Base-by-base conservation (phyloP, 805 yeast genomes). In the Pichia manshurica region DNA sequence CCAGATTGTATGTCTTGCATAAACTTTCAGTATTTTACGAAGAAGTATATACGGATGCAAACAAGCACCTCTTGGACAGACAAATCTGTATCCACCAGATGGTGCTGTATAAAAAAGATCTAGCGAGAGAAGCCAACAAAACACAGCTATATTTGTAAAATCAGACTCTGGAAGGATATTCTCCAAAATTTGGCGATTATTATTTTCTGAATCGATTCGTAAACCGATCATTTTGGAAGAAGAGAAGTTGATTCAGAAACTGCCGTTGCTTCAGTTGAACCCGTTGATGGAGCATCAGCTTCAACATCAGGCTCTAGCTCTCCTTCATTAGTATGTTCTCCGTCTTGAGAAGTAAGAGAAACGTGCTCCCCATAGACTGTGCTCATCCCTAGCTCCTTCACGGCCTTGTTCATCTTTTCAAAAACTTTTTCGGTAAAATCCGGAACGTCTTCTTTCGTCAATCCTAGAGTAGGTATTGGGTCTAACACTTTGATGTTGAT, bases 401-500 rank as follows among this genome's bases (percentile, higher is more conserved):
- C 61, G 12, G 61, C 67, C 12, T 57, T 54, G 32, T 65, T 55
- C 96, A 91, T 90, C 28, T 63, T 60, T 0, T 71, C 72, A 57
- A 85, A 72, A 9, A 82, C 74, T n/a, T 72, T 64, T 17, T 72
- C 74, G 36, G 81, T 67, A 47, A 91, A 75, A 3, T 64, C 73
- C 45, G 77, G 71, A 39, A 93, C 84, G 52, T 88, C 88, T 15
- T 82, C 90, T 45, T 81, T 75, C 17, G 83, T 77, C 58, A 87
- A 63, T 20, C 82, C 82, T 19, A 72, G 76, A 9, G 97, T 88
- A 10, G 77, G 62, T 50, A 91, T 73, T 33, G 97, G 96, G 46
- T 85, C 84, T 52, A 93, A 73, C 9, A 93, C 96, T 56, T 79
- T 83, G 49, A 90, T 77, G 39, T 72, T 71, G 56, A 93, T 86